A percentile compares a stretch with the other conserved stretches of the same genome.
phyloP scores from a whole-genome alignment of 2,329 filamentous ascomycete species.

The Juglanconis oblonga region DNA sequence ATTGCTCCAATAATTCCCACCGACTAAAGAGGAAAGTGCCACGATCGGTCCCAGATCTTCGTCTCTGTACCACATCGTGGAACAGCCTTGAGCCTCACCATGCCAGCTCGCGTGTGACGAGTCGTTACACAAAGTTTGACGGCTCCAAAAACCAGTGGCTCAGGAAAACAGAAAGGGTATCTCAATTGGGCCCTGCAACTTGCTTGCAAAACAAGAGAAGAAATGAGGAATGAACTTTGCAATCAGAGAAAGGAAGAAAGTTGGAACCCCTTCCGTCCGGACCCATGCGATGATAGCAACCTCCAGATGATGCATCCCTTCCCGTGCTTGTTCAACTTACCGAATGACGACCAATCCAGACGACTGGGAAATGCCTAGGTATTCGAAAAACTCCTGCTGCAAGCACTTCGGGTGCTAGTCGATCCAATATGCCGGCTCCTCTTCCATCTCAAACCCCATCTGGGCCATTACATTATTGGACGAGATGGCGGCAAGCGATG shows the following conservation, averaged over 20 bases:
- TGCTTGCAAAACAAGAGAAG: background rate
- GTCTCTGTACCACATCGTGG: constrained; percentile 9
- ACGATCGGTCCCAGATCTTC: background rate
- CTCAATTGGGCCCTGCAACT: background rate
- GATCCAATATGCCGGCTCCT: constrained; percentile 10
- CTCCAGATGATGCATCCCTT: background rate
- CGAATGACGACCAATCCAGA: background rate
- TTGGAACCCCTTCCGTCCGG: background rate
- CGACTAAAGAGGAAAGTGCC: background rate
- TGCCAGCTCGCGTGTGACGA: background rate
- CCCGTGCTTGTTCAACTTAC: background rate
- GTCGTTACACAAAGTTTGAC: constrained; percentile 7
- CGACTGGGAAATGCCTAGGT: background rate
- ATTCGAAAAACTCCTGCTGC: background rate
- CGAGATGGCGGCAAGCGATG: constrained; percentile 1
- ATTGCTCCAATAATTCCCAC: background rate
- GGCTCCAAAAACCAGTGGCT: background rate
- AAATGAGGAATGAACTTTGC: background rate
- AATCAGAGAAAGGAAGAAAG: background rate
- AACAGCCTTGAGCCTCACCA: constrained; percentile 12
- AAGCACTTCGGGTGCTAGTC: background rate
- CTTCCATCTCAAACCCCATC: constrained; percentile 9
- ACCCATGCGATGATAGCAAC: background rate
- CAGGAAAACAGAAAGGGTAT: constrained; percentile 7
- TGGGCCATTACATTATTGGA: background rate